These are phyloP conservation scores for Jacaranda copaia DNA, from an alignment of 257 asterid species.

Conservation along the genomic window DNA sequence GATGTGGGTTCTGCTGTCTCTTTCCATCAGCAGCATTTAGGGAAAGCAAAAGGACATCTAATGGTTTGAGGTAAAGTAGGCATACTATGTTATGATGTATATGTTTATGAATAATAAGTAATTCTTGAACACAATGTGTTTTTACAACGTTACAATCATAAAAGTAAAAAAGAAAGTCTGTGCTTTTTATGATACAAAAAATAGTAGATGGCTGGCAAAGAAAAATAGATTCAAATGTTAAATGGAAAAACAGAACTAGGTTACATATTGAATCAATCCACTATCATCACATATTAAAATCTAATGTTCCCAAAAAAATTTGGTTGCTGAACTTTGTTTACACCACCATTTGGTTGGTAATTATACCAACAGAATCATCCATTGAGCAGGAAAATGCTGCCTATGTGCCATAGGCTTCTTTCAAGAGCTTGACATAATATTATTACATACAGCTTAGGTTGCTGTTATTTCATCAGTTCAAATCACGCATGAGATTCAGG, in stretches of 20 bases:
- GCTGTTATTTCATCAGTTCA: slow-evolving; percentile 13
- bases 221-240: neutral
- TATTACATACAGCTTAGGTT: slow-evolving; percentile 21
- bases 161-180: neutral
- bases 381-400: neutral
- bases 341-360: neutral
- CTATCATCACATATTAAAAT: slow-evolving; percentile 24
- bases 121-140: neutral
- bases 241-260: slow-evolving; percentile 23
- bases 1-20: slow-evolving; percentile 34
- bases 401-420: slow-evolving; percentile 21
- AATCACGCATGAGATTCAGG: slow-evolving; percentile 50
- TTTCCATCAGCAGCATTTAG: slow-evolving; percentile 21
- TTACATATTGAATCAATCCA: slow-evolving; percentile 15
- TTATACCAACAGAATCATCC: slow-evolving; percentile 23
- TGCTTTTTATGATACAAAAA: neutral
- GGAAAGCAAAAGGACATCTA: neutral
- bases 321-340: slow-evolving; percentile 32
- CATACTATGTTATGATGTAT: neutral
- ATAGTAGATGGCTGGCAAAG: neutral
- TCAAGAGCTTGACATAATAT: slow-evolving; percentile 13
- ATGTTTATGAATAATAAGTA: neutral
- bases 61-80: neutral
- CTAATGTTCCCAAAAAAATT: slow-evolving; percentile 35
- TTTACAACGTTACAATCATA: slow-evolving; percentile 20